Percentiles rank a stretch among this genome's conserved stretches.
These are phyloP conservation scores for Boechera stricta DNA, from an alignment of 345 rosid genomes.

Conservation along the genomic window DNA sequence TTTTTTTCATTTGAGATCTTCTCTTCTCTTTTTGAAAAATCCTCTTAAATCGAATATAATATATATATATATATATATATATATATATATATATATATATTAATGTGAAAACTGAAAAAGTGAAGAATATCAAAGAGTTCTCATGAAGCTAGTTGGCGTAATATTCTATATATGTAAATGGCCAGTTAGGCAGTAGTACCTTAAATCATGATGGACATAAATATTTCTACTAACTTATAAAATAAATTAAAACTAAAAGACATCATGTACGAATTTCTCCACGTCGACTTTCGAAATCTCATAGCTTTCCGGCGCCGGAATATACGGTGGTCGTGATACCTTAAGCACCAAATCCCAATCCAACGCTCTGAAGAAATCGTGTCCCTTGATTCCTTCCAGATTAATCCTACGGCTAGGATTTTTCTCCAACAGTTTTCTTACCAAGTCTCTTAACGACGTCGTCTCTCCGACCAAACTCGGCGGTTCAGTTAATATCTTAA, in stretches of 20 bases:
- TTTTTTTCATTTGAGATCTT: too few relatives aligned
- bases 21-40: neutral
- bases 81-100: neutral
- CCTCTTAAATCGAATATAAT: neutral
- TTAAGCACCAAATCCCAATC: conserved; percentile 59
- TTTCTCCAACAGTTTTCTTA: conserved; percentile 59
- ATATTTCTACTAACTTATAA: neutral
- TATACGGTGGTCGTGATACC: conserved; percentile 66
- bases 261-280: conserved; percentile 55
- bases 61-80: too few relatives aligned
- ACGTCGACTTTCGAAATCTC: conserved; percentile 52
- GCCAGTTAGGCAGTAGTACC: neutral
- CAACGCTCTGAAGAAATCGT: conserved; percentile 63
- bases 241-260: neutral
- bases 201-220: conserved; percentile 1
- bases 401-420: conserved; percentile 65
- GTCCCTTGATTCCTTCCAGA: conserved; percentile 63
- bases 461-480: conserved; percentile 72
- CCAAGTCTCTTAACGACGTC: conserved; percentile 66
- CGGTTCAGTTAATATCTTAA: conserved; percentile 52
- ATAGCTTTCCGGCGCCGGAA: conserved; percentile 47
- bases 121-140: neutral
- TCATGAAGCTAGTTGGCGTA: conserved; percentile 5
- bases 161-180: neutral
- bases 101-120: neutral